Base-by-base conservation (phyloP, 1,139 yeast genomes). In the Hyphopichia buzzinii region DNA sequence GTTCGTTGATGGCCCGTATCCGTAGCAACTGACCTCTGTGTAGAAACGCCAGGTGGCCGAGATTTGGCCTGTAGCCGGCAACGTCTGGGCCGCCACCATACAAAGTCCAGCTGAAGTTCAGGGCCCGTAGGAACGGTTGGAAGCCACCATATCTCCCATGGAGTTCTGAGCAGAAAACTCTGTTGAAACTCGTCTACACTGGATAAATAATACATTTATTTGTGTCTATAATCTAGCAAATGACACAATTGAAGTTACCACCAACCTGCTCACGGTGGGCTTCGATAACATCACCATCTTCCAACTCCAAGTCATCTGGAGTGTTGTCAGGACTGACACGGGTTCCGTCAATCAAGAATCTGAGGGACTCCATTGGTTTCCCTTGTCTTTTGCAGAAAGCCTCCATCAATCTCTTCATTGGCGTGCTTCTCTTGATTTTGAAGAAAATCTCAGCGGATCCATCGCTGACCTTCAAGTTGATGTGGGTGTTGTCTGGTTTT, bases 351-450 rank as follows among this genome's bases (percentile, higher is more conserved):
- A 84, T 84, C 55, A 92, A 72, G 62, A 94, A 94, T 60, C 97
- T 79, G 58, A 94, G 72, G 31, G 92, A 80, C 52, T 77, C 79
- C 59, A 84, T 68, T 47, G 84, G 81, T 60, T 90, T 92, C 35
- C 98, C 97, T 58, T 92, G 96, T 71, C 98, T 85, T 68, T 90
- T 90, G 62, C 97, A 94, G 62, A 90, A 94, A 5, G 97, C 96
- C 56, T 92, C 97, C 90, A 94, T 92, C 51, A 94, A 80, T 69
- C 96, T 86, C 64, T 81, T 86, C 74, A 94, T 74, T 31, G 94
- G 96, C 4, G 98, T 94, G 38, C 90, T 77, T 63, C 88, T 79
- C 69, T 90, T 90, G 64, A 94, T 90, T 65, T 92, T 90, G 81
- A 94, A 94, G 64, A 84, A 90, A 47, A 94, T 92, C 63, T 94